Percentiles rank a stretch among this genome's conserved stretches.
phyloP scores from a whole-genome alignment of 1,139 yeast species.

The Geotrichum phurueaensis region DNA sequence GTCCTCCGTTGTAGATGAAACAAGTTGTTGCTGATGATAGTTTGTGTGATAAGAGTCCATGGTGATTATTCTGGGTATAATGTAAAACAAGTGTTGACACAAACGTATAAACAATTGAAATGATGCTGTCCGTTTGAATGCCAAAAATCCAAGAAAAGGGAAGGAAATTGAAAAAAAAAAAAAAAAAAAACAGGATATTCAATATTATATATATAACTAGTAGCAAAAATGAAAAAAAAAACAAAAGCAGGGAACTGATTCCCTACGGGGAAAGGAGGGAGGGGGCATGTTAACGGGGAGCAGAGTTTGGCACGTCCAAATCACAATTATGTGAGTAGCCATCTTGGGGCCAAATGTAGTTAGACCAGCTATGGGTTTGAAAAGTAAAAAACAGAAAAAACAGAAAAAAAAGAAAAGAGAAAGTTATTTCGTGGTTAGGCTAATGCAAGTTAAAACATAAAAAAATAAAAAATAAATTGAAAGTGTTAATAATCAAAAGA shows the following conservation, averaged over 20 bases:
- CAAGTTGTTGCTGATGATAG: not conserved
- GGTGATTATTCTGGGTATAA: not conserved
- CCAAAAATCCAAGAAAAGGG: not conserved
- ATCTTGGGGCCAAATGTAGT: not conserved
- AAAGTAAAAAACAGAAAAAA: no score
- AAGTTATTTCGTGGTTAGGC: no score
- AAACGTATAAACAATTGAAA: not conserved
- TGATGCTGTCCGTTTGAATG: not conserved
- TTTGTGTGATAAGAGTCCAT: not conserved
- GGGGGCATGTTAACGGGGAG: not conserved
- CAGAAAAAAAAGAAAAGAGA: not conserved
- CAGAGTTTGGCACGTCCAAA: not conserved
- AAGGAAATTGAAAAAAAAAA: not conserved
- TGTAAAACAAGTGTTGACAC: not conserved
- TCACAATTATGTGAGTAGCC: not conserved
- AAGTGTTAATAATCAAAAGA: no score
- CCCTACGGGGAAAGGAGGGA: no score
- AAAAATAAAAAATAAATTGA: no score
- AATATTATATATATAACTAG: not conserved
- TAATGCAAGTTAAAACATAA: no score
- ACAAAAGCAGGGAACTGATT: not conserved
- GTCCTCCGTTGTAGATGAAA: not conserved
- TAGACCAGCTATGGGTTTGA: not conserved
- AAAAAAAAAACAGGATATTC: not conserved
- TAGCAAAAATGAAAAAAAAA: not conserved